Evolutionary conservation across 495 filamentous ascomycete species (phyloP), one percentile per base, ranked within the genome.

Genomic region (Apodospora peruviana): DNA sequence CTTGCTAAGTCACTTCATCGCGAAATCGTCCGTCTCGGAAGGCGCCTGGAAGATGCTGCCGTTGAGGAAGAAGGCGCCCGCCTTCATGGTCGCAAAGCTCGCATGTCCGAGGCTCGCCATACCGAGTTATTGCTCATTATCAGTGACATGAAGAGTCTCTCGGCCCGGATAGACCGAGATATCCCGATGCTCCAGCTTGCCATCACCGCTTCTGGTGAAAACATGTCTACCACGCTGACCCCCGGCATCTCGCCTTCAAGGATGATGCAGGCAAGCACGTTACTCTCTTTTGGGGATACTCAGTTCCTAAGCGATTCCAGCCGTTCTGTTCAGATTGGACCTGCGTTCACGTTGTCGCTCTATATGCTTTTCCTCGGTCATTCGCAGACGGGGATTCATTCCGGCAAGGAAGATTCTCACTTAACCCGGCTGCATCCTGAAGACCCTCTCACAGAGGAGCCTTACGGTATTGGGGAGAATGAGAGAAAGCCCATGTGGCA

Each of bases 341-440:
- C 93, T 0, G 82, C 84, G 0, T 97, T 96, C 60, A 88, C 80
- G 0, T 63, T 97, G 14, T 94, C 91, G 1, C 74, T 97, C 65
- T 99, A 97, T 68, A 97, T 99, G 94, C 81, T 96, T 4, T 99
- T 97, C 61, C 76, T 81, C 11, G 83, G 89, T 17, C 90, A 99
- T 67, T 66, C 64, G 24, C 57, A 62, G 7, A 17, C 47, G 38
- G 48, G 59, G 32, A 58, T 77, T 72, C 16, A 41, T 22, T 18
- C 37, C 11, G 35, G 40, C 9, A 23, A 17, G 10, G 21, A 29
- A 8, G 32, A 23, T 18, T 21, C 20, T 9, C 45, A 45, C 7
- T 29, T 32, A 23, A 47, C 35, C 19, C 38, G 44, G n/a, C n/a
- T 47, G 21, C 14, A n/a, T 4, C 27, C 38, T n/a, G 21, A 36